These are phyloP conservation scores for Pisolithus orientalis DNA, from an alignment of 768 basidiomycete genomes.

Conservation along the genomic window DNA sequence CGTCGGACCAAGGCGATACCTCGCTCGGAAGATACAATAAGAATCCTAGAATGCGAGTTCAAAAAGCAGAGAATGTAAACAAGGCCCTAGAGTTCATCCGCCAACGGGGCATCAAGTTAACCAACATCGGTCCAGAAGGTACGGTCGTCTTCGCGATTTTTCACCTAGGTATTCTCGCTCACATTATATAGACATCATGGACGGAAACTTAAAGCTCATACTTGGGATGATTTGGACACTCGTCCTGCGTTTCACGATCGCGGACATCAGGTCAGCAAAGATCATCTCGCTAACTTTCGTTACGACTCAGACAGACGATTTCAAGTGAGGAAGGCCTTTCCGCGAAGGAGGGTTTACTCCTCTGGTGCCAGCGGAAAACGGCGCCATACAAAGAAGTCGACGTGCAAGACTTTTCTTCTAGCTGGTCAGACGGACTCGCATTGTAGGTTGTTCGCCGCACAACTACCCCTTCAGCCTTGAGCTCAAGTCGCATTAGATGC, in stretches of 20 bases:
- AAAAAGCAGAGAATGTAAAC: constrained; percentile 98
- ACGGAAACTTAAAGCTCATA: constrained; percentile 96
- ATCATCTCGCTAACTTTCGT: not conserved
- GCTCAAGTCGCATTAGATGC: constrained; percentile 50
- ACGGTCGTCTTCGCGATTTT: constrained; percentile 3
- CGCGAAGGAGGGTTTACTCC: constrained; percentile 91
- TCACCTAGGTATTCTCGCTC: constrained; percentile 2
- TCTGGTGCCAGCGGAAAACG: constrained; percentile 99
- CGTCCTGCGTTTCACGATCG: constrained; percentile 95
- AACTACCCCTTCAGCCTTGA: not conserved
- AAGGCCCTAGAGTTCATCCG: constrained; percentile 95
- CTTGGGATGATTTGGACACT: constrained; percentile 99
- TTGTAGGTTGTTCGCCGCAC: constrained; percentile 48
- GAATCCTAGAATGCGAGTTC: constrained; percentile 84
- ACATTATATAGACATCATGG: constrained; percentile 78
- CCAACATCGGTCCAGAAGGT: constrained; percentile 98
- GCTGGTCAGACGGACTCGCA: constrained; percentile 94
- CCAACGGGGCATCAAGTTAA: constrained; percentile 88
- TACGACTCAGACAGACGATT: constrained; percentile 6
- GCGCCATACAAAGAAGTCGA: constrained; percentile 85
- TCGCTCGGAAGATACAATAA: constrained; percentile 95
- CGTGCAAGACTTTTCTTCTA: constrained; percentile 87
- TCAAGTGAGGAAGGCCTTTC: constrained; percentile 95
- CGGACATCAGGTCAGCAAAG: constrained; percentile 82
- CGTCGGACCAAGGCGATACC: constrained; percentile 55